Evolutionary conservation across 1,284 basidiomycete species (phyloP).

Genomic region (Tilletia walkeri): DNA sequence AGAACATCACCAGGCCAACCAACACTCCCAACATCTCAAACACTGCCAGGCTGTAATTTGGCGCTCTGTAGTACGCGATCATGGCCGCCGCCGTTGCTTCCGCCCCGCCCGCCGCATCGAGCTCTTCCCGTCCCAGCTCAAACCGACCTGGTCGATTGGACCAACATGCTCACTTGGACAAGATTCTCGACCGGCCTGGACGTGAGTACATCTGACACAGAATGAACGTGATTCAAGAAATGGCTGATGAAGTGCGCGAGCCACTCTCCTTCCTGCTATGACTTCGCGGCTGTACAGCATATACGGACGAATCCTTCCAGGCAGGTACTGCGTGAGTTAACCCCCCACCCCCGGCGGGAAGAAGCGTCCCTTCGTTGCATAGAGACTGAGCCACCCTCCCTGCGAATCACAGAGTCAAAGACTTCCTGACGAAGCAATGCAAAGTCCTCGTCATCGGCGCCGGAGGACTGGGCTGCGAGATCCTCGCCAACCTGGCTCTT

Average conservation of each 20-base stretch:
- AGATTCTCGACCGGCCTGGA: constrained; percentile 74
- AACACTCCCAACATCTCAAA: not conserved
- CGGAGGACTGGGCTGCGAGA: constrained; percentile 54
- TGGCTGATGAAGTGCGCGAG: not conserved
- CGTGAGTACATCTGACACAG: constrained; percentile 21
- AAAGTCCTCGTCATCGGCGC: constrained; percentile 88
- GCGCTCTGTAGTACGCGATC: too few species aligned
- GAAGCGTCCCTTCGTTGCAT: not conserved
- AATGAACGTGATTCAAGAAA: not conserved
- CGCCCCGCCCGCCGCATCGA: not conserved
- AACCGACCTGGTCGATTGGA: not conserved
- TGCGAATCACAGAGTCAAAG: constrained; percentile 65
- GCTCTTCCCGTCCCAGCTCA: not conserved
- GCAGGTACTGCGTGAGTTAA: constrained; percentile 27
- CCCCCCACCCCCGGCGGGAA: not conserved
- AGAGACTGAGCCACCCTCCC: not conserved
- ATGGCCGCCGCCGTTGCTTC: too few species aligned
- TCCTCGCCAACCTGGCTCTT: constrained; percentile 49
- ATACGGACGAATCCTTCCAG: constrained; percentile 40
- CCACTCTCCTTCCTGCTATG: not conserved
- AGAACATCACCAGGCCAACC: not conserved
- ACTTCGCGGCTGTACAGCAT: constrained; percentile 19
- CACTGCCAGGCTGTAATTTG: too few species aligned
- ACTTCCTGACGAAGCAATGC: constrained; percentile 76
- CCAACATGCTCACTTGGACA: constrained; percentile 55